Percentiles rank a stretch among this genome's conserved stretches.
Evolutionary conservation across 1,139 yeast genomes (phyloP).

Genomic region (Hansenula anomala): DNA sequence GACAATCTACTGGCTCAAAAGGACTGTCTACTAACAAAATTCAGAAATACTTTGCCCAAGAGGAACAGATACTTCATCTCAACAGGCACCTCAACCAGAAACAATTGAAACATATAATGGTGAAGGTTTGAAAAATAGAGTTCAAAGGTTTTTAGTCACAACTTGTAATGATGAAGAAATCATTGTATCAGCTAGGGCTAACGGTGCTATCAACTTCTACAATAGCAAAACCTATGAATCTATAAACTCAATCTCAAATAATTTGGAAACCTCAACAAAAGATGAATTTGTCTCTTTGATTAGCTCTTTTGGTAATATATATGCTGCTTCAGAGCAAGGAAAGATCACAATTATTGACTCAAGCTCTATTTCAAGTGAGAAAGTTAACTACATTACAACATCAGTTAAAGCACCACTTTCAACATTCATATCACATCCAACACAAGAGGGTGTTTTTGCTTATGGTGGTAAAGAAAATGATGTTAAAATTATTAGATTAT

Average conservation of each 20-base stretch:
- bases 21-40: constrained; percentile 1
- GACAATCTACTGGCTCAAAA: too few relatives aligned
- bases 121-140: constrained; percentile 27
- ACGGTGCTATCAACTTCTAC: constrained; percentile 24
- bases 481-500: constrained; percentile 45
- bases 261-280: constrained; percentile 9
- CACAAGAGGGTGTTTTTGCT: constrained; percentile 47
- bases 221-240: constrained; percentile 12
- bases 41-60: constrained; percentile 46
- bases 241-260: constrained; percentile 31
- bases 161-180: constrained; percentile 17
- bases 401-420: constrained; percentile 38
- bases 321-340: constrained; percentile 44
- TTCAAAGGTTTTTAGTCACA: constrained; percentile 18
- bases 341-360: constrained; percentile 37
- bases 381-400: constrained; percentile 15
- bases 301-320: constrained; percentile 17
- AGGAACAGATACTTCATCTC: constrained; percentile 68
- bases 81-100: constrained; percentile 52
- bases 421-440: constrained; percentile 43
- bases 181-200: constrained; percentile 24
- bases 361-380: constrained; percentile 12
- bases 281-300: constrained; percentile 17
- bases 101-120: constrained; percentile 36
- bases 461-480: constrained; percentile 75